Evolutionary conservation across 345 rosid genomes (phyloP), one percentile per base, ranked within the genome.

Genomic region (Pistacia atlantica): DNA sequence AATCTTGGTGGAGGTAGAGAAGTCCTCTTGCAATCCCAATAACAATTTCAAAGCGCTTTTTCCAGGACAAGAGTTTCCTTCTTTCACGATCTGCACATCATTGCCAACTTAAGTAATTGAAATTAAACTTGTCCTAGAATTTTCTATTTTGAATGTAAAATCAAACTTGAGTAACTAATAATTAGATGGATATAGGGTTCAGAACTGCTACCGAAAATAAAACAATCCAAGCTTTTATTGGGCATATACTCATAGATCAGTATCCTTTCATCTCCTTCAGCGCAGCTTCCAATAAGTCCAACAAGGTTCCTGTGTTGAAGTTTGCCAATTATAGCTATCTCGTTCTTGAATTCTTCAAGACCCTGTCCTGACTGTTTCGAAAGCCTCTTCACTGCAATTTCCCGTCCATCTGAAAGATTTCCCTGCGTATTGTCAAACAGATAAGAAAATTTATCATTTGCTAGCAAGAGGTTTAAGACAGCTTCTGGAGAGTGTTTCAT

Each of bases 1-100:
- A 86, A 51, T 88, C 86, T 20, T 86, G 87, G 67, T 86, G 91
- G 14, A 86, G 88, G 78, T 90, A 88, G 28, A 85, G 58, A 69
- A 83, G 87, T 57, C 91, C 89, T 69, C 79, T 72, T 14, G 88
- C 83, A n/a, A 88, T 86, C 28, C 90, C 90, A 37, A 67, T 77
- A 11, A 88, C 20, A 52, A 87, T 85, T 71, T 71, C 20, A 5
- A 60, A 52, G 18, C 85, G 78, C 60, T 3, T 75, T 62, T 18
- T 2, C 68, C 76, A 61, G 58, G 65, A 88, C 87, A 89, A 14
- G 65, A 72, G 2, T 51, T 17, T 52, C 25, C 80, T 75, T 77
- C 79, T 71, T 12, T 59, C 11, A 81, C 45, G 49, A 80, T 87
- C 89, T 89, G 80, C 45, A 7, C 18, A 56, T 13, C 49, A 70